Base-by-base conservation (phyloP, 2,329 filamentous ascomycete genomes). In the Arthrobotrys entomopaga region DNA sequence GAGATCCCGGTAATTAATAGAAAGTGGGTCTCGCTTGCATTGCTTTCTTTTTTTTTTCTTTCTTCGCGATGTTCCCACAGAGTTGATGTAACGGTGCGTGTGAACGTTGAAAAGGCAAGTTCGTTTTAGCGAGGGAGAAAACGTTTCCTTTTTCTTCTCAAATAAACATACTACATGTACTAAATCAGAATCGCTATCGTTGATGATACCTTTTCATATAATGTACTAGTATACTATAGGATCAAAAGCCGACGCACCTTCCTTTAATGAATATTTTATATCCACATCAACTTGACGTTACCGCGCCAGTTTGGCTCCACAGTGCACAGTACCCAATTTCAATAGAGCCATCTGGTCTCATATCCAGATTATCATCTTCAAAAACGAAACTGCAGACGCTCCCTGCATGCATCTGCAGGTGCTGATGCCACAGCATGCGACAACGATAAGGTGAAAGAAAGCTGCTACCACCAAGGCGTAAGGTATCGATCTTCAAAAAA, bases 41-140 rank as follows among this genome's bases (percentile, higher is more conserved):
- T 65, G 64, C 53, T 61, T 73, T 73, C n/a, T 46, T 65, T 73
- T 34, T 34, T 73, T n/a, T n/a, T n/a, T n/a, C n/a, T n/a, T n/a
- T n/a, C 65, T 72, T 73, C 43, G 29, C 61, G 49, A 66, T 61
- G 69, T 73, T 65, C 56, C 54, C 69, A 50, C 49, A 60, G 56
- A 54, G 49, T 46, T 73, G 61, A 73, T 73, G 69, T 73, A 73
- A 73, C 69, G 69, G 69, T 73, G 69, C 67, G 53, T 43, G 29
- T 34, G 7, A 34, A 34, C 29, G 10, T 34, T 34, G 6, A 34
- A 34, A 34, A 34, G 29, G 7, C 29, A 34, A 34, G n/a, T n/a
- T n/a, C n/a, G n/a, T n/a, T n/a, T 34, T 34, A 10, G 29, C 29
- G 29, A 34, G 29, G 6, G 7, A 5, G 10, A 34, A 34, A 3